Evolutionary conservation across 2,329 filamentous ascomycete species (phyloP).

Genomic region (Tricladium varicosporioides): DNA sequence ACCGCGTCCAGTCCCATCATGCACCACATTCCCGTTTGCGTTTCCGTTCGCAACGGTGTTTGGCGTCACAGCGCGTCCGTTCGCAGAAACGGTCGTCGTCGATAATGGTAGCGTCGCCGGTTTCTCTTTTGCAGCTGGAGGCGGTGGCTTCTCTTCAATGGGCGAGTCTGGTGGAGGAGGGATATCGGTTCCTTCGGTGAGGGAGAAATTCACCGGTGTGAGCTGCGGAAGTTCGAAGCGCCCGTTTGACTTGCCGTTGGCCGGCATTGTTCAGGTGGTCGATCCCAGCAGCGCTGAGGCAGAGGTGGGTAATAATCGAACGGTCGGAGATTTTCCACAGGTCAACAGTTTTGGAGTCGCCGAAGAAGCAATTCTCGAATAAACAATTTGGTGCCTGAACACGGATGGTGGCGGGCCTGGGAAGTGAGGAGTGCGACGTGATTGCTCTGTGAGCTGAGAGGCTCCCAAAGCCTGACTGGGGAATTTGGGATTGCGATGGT

Average conservation of each 20-base stretch:
- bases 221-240: constrained; percentile 34
- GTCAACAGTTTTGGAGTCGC: background rate
- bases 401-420: background rate
- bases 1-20: constrained; percentile 18
- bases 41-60: constrained; percentile 14
- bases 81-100: constrained; percentile 4
- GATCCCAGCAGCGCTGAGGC: constrained; percentile 10
- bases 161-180: constrained; percentile 35
- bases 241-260: constrained; percentile 29
- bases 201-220: constrained; percentile 32
- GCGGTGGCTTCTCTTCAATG: constrained; percentile 29
- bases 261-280: constrained; percentile 24
- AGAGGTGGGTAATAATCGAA: background rate
- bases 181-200: constrained; percentile 36
- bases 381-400: constrained; percentile 1
- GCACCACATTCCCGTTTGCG: background rate
- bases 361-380: constrained; percentile 4
- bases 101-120: constrained; percentile 3
- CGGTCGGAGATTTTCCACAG: constrained; percentile 7
- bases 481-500: background rate
- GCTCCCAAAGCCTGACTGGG: background rate
- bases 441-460: no score
- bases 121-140: constrained; percentile 11
- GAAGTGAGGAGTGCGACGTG: background rate
- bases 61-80: constrained; percentile 8